Evolutionary conservation across 1,139 yeast species (phyloP).

Genomic region (Protomyces lactucae-debilis): DNA sequence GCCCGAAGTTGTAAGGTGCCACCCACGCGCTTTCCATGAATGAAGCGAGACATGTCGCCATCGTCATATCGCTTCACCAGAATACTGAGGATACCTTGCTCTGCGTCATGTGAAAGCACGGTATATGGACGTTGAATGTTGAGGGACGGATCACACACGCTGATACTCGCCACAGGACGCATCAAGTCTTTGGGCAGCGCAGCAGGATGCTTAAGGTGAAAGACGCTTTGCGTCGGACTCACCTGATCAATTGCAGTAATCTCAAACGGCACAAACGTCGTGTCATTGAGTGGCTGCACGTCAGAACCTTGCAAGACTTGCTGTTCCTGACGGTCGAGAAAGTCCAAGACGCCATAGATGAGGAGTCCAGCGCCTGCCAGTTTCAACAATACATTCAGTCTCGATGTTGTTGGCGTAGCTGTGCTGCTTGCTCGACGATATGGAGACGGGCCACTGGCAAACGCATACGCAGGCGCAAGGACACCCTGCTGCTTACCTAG

Average conservation of each 20-base stretch:
- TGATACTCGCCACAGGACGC: conserved; percentile 7
- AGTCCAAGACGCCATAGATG: neutral
- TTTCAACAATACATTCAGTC: neutral
- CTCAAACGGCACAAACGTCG: neutral
- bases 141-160: conserved; percentile 21
- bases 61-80: conserved; percentile 22
- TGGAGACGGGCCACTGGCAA: neutral
- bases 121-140: conserved; percentile 28
- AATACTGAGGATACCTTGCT: neutral
- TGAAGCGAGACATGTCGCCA: conserved; percentile 28
- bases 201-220: neutral
- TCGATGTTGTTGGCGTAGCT: neutral
- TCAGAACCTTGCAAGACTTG: neutral
- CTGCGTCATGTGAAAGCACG: neutral
- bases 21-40: conserved; percentile 20
- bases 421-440: neutral
- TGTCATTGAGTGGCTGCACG: neutral
- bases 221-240: neutral
- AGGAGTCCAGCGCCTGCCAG: neutral
- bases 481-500: conserved; percentile 5
- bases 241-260: neutral
- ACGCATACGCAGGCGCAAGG: neutral
- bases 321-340: neutral
- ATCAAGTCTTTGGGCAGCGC: neutral
- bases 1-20: conserved; percentile 2